Conservation (phyloP, 768 basidiomycete species). For the Erythrobasidium yunnanense region DNA sequence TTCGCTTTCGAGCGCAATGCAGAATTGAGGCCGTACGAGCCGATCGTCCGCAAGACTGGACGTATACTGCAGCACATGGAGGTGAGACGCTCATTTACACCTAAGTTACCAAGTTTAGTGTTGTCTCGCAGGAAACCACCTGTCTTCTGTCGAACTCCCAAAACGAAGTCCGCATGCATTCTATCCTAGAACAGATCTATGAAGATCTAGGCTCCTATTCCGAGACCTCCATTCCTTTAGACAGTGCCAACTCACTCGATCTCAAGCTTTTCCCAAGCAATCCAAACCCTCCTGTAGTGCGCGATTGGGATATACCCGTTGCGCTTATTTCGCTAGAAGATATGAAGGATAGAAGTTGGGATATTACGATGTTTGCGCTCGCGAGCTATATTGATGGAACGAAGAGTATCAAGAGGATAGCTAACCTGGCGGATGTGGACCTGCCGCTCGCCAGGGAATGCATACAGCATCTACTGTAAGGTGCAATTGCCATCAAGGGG, state of each 20-base stretch:
- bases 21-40: conserved; percentile 89
- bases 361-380: conserved; percentile 82
- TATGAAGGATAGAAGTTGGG: conserved; percentile 84
- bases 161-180: conserved; percentile 58
- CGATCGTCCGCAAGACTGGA: conserved; percentile 85
- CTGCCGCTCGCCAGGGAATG: conserved; percentile 68
- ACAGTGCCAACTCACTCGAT: conserved; percentile 86
- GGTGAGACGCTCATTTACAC: conserved; percentile 47
- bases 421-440: conserved; percentile 81
- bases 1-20: conserved; percentile 88
- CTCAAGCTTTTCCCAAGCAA: conserved; percentile 93
- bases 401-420: conserved; percentile 82
- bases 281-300: conserved; percentile 77
- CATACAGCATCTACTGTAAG: conserved; percentile 82
- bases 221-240: conserved; percentile 80
- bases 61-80: conserved; percentile 79
- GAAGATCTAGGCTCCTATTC: conserved; percentile 96
- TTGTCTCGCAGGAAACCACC: conserved; percentile 64
- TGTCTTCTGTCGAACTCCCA: conserved; percentile 64
- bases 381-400: conserved; percentile 69
- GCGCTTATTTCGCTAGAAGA: conserved; percentile 71
- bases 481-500: not conserved
- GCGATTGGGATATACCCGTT: conserved; percentile 92
- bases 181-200: conserved; percentile 88
- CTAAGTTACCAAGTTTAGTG: not conserved